Evolutionary conservation across 148 eudicot species (phyloP).

Genomic region (Cornus controversa): DNA sequence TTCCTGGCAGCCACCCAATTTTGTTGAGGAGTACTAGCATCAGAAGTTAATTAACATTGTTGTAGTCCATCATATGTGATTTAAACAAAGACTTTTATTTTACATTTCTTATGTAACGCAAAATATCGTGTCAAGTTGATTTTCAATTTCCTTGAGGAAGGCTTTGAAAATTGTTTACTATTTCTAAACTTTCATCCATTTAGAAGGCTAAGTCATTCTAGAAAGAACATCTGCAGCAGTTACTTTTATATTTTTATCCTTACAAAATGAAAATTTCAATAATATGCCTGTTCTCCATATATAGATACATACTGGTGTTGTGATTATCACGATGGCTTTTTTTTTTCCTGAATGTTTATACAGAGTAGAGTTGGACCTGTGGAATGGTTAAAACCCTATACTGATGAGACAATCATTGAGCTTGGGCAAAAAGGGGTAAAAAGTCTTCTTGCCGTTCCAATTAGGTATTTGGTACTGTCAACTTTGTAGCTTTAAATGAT

Average conservation of each 20-base stretch:
- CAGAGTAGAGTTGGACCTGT: conserved; percentile 99
- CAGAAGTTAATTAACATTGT: neutral
- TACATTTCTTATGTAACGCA: neutral
- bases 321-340: conserved; percentile 4
- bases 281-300: neutral
- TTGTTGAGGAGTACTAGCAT: too few species aligned
- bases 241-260: neutral
- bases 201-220: neutral
- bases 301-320: neutral
- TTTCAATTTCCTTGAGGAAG: neutral
- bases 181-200: neutral
- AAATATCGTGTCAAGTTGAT: neutral
- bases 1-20: neutral
- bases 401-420: conserved; percentile 86
- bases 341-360: conserved; percentile 25
- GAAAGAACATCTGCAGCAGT: neutral
- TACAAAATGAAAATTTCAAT: neutral
- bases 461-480: conserved; percentile 49
- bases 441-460: conserved; percentile 92
- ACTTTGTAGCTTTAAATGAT: neutral
- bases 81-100: neutral
- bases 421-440: conserved; percentile 91
- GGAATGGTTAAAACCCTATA: conserved; percentile 98
- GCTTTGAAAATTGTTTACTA: neutral
- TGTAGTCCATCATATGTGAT: neutral